Percentiles rank a stretch among this genome's conserved stretches.
Evolutionary conservation across 805 yeast species (phyloP).

Genomic region (Zygoascus bituminiphila): DNA sequence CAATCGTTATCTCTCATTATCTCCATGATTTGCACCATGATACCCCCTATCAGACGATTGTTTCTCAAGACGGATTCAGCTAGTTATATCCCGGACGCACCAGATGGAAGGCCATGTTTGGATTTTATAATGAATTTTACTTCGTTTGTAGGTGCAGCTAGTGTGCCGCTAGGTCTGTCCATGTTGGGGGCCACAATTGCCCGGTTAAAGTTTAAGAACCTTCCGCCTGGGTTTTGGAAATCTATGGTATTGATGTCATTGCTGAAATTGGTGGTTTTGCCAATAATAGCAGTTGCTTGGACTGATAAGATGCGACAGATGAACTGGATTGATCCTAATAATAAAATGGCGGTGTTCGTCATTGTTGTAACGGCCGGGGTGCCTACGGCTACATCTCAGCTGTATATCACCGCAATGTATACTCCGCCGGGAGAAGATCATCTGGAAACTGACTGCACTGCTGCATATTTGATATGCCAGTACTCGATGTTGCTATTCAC

Average conservation of each 20-base stretch:
- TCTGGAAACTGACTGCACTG: conserved; percentile 71
- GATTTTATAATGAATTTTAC: conserved; percentile 80
- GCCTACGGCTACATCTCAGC: conserved; percentile 83
- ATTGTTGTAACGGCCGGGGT: conserved; percentile 66
- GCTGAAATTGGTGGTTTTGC: conserved; percentile 57
- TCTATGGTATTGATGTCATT: conserved; percentile 51
- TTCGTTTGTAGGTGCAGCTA: conserved; percentile 72
- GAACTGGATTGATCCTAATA: conserved; percentile 54
- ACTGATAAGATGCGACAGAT: conserved; percentile 50
- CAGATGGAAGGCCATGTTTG: conserved; percentile 76
- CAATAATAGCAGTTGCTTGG: conserved; percentile 69
- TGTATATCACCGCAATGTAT: conserved; percentile 82
- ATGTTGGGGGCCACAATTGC: conserved; percentile 85
- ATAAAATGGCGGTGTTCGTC: conserved; percentile 59
- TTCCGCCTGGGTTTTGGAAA: conserved; percentile 61
- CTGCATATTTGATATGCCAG: conserved; percentile 65
- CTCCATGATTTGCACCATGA: conserved; percentile 61
- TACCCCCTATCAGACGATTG: conserved; percentile 77
- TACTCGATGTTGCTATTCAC: conserved; percentile 61
- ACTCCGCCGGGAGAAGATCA: conserved; percentile 54
- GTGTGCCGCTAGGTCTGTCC: conserved; percentile 79
- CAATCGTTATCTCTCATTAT: conserved; percentile 63
- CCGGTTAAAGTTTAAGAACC: conserved; percentile 47
- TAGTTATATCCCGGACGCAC: conserved; percentile 55
- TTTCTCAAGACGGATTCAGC: conserved; percentile 42